A percentile compares a stretch with the other conserved stretches of the same genome.
Evolutionary conservation across 768 basidiomycete genomes (phyloP).

Genomic region (Boletus huronensis): DNA sequence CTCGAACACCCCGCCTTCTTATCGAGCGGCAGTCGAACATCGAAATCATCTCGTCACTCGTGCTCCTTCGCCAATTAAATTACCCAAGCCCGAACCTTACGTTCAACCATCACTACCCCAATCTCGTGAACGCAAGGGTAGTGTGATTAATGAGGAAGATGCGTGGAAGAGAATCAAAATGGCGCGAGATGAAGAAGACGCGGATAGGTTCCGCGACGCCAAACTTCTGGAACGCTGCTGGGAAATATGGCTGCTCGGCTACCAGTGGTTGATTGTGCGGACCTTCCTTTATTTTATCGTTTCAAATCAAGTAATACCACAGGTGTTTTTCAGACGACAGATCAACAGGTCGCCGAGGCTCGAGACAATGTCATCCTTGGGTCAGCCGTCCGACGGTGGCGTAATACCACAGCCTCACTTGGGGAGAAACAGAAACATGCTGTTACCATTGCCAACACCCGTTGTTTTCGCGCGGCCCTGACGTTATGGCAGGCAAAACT

Average conservation of each 20-base stretch:
- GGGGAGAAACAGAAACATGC: slow-evolving; percentile 43
- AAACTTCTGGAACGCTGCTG: slow-evolving; percentile 66
- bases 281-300: slow-evolving; percentile 9
- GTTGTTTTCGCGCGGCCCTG: slow-evolving; percentile 42
- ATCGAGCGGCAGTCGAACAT: slow-evolving; percentile 38
- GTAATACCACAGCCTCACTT: slow-evolving; percentile 35
- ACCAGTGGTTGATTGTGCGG: slow-evolving; percentile 71
- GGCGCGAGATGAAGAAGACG: slow-evolving; percentile 65
- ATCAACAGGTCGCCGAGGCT: slow-evolving; percentile 64
- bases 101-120: slow-evolving; percentile 16
- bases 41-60: slow-evolving; percentile 14
- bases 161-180: slow-evolving; percentile 76
- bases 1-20: slow-evolving; percentile 48
- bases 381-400: slow-evolving; percentile 60
- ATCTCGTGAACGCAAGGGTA: slow-evolving; percentile 42
- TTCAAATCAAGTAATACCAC: slow-evolving; percentile 13
- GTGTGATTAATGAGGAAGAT: slow-evolving; percentile 63
- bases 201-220: slow-evolving; percentile 63
- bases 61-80: slow-evolving; percentile 31
- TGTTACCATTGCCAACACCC: slow-evolving; percentile 41
- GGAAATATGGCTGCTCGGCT: slow-evolving; percentile 71
- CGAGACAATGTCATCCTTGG: slow-evolving; percentile 64
- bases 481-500: slow-evolving; percentile 52
- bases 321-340: slow-evolving; percentile 53
- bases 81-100: slow-evolving; percentile 22